A percentile compares a stretch with the other conserved stretches of the same genome.
Evolutionary conservation across 106 monocot genomes (phyloP).

Genomic region (Narthecium ossifragum): DNA sequence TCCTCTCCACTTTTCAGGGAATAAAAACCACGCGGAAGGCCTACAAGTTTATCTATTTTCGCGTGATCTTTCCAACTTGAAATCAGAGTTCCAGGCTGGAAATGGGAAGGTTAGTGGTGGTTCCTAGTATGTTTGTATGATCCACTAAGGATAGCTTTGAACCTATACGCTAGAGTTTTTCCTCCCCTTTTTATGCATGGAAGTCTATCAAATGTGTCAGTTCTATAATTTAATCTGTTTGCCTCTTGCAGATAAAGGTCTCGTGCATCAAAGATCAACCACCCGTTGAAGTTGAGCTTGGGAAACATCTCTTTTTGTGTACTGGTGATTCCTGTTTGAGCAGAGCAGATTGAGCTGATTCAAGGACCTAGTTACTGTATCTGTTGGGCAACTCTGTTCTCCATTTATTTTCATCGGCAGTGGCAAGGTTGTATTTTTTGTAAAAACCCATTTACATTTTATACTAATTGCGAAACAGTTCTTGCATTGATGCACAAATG

Average conservation of each 20-base stretch:
- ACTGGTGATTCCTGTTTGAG: constrained; percentile 55
- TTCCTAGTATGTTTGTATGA: not conserved
- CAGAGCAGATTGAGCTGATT: not conserved
- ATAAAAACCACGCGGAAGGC: constrained; percentile 44
- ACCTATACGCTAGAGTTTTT: not conserved
- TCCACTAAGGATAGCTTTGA: not conserved
- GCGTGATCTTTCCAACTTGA: constrained; percentile 62
- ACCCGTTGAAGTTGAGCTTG: constrained; percentile 38
- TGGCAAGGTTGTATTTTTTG: too few species aligned
- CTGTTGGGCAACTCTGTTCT: too few species aligned
- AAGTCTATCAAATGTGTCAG: not conserved
- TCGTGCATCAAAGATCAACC: constrained; percentile 53
- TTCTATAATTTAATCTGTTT: constrained; percentile 3
- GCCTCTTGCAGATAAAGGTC: constrained; percentile 60
- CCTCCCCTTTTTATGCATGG: not conserved
- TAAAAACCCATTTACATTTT: not conserved
- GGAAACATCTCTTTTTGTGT: constrained; percentile 70
- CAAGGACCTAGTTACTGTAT: not conserved
- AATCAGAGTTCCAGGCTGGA: constrained; percentile 61
- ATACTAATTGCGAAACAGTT: not conserved
- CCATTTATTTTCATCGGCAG: not conserved
- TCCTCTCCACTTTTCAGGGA: constrained; percentile 31
- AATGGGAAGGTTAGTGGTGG: constrained; percentile 63
- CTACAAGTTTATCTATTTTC: constrained; percentile 61
- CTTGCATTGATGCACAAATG: too few species aligned